Evolutionary conservation across 2,329 filamentous ascomycete species (phyloP).

Genomic region (Monilinia fructicola): DNA sequence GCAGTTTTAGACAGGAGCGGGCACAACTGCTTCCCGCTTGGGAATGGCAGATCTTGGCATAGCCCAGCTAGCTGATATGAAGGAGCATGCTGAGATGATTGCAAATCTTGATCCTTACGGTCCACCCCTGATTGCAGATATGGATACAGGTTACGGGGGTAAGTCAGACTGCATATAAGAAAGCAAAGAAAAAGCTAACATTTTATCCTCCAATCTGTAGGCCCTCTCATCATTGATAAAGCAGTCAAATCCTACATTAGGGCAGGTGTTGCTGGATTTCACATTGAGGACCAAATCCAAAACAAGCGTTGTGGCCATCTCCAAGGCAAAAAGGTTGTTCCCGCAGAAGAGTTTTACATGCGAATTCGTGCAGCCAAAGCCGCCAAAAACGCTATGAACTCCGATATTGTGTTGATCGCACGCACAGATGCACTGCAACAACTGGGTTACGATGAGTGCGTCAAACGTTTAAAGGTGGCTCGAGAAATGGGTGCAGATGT

Average conservation of each 20-base stretch:
- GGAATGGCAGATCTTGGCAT: slow-evolving; percentile 52
- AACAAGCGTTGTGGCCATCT: slow-evolving; percentile 68
- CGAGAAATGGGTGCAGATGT: slow-evolving; percentile 58
- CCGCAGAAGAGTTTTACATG: slow-evolving; percentile 49
- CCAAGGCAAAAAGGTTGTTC: slow-evolving; percentile 58
- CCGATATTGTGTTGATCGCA: slow-evolving; percentile 63
- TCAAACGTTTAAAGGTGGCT: slow-evolving; percentile 52
- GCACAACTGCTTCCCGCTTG: slow-evolving; percentile 49
- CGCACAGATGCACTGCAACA: slow-evolving; percentile 61
- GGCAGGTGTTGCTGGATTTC: slow-evolving; percentile 57
- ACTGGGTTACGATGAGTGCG: slow-evolving; percentile 56
- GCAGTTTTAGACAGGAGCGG: slow-evolving; percentile 43
- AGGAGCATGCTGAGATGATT: slow-evolving; percentile 53
- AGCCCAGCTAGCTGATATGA: slow-evolving; percentile 53
- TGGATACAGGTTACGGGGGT: slow-evolving; percentile 48
- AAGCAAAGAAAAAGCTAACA: background rate
- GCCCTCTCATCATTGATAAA: slow-evolving; percentile 48
- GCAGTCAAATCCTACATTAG: slow-evolving; percentile 54
- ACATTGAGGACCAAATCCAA: slow-evolving; percentile 62
- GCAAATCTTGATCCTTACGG: slow-evolving; percentile 50
- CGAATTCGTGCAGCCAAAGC: slow-evolving; percentile 57
- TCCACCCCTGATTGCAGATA: slow-evolving; percentile 53
- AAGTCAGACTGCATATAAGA: slow-evolving; percentile 31
- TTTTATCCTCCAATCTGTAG: slow-evolving; percentile 5
- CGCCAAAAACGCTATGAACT: slow-evolving; percentile 50